Percentiles rank a stretch among this genome's conserved stretches.
Conservation (phyloP, 1,284 basidiomycete species). For the Austroboletus niveus region DNA sequence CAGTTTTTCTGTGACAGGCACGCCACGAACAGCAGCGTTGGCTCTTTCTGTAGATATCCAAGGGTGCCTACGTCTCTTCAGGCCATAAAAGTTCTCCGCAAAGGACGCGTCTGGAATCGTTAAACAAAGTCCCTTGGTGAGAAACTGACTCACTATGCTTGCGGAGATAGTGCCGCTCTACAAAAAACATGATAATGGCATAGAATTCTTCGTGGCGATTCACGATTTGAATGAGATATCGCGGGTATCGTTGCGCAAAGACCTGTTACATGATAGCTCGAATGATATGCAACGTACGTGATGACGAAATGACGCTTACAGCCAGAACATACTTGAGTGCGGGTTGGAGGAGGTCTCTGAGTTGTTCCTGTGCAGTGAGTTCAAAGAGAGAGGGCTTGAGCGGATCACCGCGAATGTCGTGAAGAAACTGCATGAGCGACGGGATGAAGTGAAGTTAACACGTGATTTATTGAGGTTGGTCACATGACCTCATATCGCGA, state of each 20-base stretch:
- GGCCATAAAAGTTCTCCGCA: constrained; percentile 90
- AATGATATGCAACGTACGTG: neutral
- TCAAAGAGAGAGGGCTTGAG: constrained; percentile 93
- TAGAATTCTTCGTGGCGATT: constrained; percentile 98
- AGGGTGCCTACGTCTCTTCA: constrained; percentile 75
- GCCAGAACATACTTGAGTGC: constrained; percentile 94
- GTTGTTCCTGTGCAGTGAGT: constrained; percentile 92
- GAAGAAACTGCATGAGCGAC: constrained; percentile 74
- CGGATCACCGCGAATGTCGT: constrained; percentile 67
- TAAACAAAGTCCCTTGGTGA: neutral
- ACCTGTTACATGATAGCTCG: constrained; percentile 52
- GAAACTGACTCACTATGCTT: constrained; percentile 61
- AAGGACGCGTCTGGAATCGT: constrained; percentile 74
- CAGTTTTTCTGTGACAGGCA: constrained; percentile 63
- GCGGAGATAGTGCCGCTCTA: constrained; percentile 89
- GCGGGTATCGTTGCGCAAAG: constrained; percentile 92
- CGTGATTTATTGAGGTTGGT: constrained; percentile 29
- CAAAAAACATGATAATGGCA: constrained; percentile 80
- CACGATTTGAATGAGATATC: constrained; percentile 88
- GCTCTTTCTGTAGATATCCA: constrained; percentile 67
- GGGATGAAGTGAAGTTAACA: constrained; percentile 1
- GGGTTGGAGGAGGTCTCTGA: constrained; percentile 89
- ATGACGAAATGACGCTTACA: constrained; percentile 44
- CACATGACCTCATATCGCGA: constrained; percentile 18
- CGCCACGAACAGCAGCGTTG: constrained; percentile 62